These are phyloP conservation scores for Calvatia gigantea DNA, from an alignment of 768 basidiomycete species.

Conservation along the genomic window DNA sequence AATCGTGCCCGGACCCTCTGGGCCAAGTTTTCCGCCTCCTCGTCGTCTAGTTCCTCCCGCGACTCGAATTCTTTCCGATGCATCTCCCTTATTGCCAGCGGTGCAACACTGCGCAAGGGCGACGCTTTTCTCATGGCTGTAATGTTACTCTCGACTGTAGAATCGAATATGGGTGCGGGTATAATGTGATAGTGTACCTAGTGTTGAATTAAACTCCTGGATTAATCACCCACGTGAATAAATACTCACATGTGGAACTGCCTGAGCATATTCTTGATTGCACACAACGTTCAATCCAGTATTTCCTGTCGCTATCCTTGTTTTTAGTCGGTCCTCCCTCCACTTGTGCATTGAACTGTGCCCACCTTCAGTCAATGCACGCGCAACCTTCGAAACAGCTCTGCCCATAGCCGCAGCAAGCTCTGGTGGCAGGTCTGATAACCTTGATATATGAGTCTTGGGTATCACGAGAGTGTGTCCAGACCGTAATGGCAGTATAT, in stretches of 20 bases:
- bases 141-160: slow-evolving; percentile 12
- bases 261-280: slow-evolving; percentile 81
- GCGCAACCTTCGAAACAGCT: slow-evolving; percentile 58
- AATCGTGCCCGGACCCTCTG: slow-evolving; percentile 42
- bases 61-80: slow-evolving; percentile 57
- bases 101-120: slow-evolving; percentile 15
- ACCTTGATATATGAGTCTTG: slow-evolving; percentile 54
- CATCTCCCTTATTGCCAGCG: slow-evolving; percentile 49
- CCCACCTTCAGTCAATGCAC: slow-evolving; percentile 60
- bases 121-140: slow-evolving; percentile 4
- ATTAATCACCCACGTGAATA: neutral
- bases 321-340: neutral
- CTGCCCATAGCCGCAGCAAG: slow-evolving; percentile 56
- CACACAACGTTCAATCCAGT: slow-evolving; percentile 74
- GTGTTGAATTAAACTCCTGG: neutral
- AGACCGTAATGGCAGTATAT: slow-evolving; percentile 62
- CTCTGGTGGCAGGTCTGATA: slow-evolving; percentile 64
- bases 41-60: slow-evolving; percentile 56
- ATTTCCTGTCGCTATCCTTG: slow-evolving; percentile 49
- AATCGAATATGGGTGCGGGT: slow-evolving; percentile 54
- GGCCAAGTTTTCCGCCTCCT: slow-evolving; percentile 45
- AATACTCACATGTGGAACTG: slow-evolving; percentile 64
- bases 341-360: neutral
- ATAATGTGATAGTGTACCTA: slow-evolving; percentile 79
- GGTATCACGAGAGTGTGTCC: slow-evolving; percentile 74